Percentiles rank a stretch among this genome's conserved stretches.
Conservation (phyloP, 1,284 basidiomycete species). For the Mycosarcoma mackinlayi region DNA sequence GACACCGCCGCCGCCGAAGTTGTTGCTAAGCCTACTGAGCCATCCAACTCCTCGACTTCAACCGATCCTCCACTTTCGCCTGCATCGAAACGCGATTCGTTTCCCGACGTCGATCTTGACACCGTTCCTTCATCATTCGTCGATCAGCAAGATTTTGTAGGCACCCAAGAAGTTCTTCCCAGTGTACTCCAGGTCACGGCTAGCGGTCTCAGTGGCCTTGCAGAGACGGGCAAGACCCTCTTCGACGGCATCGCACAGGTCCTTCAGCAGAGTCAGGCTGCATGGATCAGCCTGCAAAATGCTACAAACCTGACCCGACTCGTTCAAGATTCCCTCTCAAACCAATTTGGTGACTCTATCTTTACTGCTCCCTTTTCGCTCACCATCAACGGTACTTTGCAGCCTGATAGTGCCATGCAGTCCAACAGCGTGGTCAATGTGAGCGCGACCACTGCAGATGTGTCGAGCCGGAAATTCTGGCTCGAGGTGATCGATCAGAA, state of each 20-base stretch:
- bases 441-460: neutral
- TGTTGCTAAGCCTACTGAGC: neutral
- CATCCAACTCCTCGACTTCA: neutral
- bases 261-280: slow-evolving; percentile 32
- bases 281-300: slow-evolving; percentile 32
- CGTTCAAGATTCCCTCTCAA: slow-evolving; percentile 21
- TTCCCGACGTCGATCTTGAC: slow-evolving; percentile 18
- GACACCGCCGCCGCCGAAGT: neutral
- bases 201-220: slow-evolving; percentile 28
- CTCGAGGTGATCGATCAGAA: slow-evolving; percentile 37
- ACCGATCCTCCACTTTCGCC: slow-evolving; percentile 8
- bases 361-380: slow-evolving; percentile 15
- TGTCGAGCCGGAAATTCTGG: slow-evolving; percentile 20
- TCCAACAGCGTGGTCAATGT: neutral
- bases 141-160: slow-evolving; percentile 15
- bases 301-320: slow-evolving; percentile 31
- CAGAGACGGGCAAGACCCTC: slow-evolving; percentile 31
- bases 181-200: slow-evolving; percentile 26
- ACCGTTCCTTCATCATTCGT: slow-evolving; percentile 3
- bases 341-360: slow-evolving; percentile 15
- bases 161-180: slow-evolving; percentile 16
- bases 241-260: slow-evolving; percentile 37
- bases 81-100: slow-evolving; percentile 9
- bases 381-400: slow-evolving; percentile 24
- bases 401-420: slow-evolving; percentile 11